Evolutionary conservation across 78 protist species (phyloP), one percentile per base, ranked within the genome.

Genomic region (Dictyostelium capitatum): DNA sequence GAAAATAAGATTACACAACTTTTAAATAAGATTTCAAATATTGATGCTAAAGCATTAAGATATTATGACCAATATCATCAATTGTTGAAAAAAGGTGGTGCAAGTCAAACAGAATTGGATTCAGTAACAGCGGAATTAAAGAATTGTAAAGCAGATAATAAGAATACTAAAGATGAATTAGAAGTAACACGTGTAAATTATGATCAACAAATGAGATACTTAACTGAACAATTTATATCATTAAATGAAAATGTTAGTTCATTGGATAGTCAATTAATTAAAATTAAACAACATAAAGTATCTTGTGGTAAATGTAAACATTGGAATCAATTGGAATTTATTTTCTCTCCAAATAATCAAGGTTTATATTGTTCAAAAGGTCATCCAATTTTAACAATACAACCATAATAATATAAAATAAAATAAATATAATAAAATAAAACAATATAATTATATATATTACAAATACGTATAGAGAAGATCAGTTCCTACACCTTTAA

Each of bases 131-230:
- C 15, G 4, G 83, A 84, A 57, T 41, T 84, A 28, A 80, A 84
- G 25, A 74, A 84, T 28, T 47, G 70, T 23, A 28, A 51, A 7
- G 19, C 19, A 12, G 85, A 87, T 28, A 17, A 54, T 8, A 74
- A 77, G 54, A 54, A 87, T 8, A 77, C 93, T 19, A 87, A 87
- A 28, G 93, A 87, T 20, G 93, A 87, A 65, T 30, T 85, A 0
- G 93, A 87, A n/a, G 59, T 87, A 20, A 87, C 93, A 64, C 30
- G 93, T 20, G 64, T 77, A n/a, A 87, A 87, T 79, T 87, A 85
- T 51, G 93, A 87, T 32, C 83, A 78, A 65, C 93, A 87, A 64
- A 74, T 87, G 83, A 74, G 82, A 62, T 46, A 75, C 30, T 28
- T 87, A 11, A 87, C 93, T 23, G 93, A 87, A 65, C 93, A 87